Evolutionary conservation across 805 yeast species (phyloP).

Genomic region (Metschnikowia santaceciliae): DNA sequence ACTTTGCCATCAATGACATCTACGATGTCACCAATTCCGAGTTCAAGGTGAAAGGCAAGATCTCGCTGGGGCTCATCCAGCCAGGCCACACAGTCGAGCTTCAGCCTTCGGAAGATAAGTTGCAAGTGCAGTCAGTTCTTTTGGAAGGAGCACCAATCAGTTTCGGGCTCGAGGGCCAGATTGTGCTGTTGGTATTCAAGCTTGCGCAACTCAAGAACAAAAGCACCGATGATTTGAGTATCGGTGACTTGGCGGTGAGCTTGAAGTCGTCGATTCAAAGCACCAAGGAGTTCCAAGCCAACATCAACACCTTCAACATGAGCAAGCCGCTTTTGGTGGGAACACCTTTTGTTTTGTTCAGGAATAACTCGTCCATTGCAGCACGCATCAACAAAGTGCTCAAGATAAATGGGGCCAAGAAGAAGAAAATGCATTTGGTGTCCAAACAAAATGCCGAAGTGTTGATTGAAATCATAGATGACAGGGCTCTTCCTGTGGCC

Average conservation of each 20-base stretch:
- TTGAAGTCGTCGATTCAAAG: constrained; percentile 23
- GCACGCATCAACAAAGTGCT: constrained; percentile 52
- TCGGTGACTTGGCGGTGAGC: constrained; percentile 52
- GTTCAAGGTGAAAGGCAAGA: constrained; percentile 57
- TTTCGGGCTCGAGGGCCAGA: constrained; percentile 59
- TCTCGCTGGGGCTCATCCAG: constrained; percentile 65
- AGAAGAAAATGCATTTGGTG: constrained; percentile 52
- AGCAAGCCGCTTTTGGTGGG: constrained; percentile 76
- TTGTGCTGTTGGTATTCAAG: constrained; percentile 44
- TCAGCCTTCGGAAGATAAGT: constrained; percentile 48
- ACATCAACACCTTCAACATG: constrained; percentile 37
- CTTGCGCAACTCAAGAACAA: constrained; percentile 45
- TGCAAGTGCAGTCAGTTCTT: constrained; percentile 41
- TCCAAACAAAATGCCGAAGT: constrained; percentile 59
- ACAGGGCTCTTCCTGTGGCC: constrained; percentile 49
- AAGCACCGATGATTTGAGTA: constrained; percentile 52
- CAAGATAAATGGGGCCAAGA: constrained; percentile 32
- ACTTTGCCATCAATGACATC: constrained; percentile 63
- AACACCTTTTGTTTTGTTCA: constrained; percentile 69
- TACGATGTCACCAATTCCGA: constrained; percentile 45
- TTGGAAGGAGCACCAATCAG: constrained; percentile 40
- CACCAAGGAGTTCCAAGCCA: constrained; percentile 26
- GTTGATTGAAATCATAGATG: constrained; percentile 47
- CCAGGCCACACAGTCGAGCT: constrained; percentile 61
- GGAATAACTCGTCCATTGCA: constrained; percentile 70